Conservation (phyloP, 1,139 yeast genomes). For the Debaryomyces fabryi region DNA sequence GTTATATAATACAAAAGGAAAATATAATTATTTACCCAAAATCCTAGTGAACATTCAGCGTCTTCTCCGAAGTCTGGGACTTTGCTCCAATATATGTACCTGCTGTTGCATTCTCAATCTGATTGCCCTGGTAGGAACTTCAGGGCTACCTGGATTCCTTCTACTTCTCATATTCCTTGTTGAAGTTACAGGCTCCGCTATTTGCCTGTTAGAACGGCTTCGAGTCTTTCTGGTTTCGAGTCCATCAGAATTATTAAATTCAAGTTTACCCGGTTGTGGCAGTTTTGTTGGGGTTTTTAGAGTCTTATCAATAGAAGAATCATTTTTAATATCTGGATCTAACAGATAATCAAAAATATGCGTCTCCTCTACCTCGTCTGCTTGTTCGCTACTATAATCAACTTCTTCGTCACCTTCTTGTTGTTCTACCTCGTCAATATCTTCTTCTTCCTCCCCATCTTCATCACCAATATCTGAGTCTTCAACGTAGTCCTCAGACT, state of each 20-base stretch:
- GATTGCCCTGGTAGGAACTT: neutral
- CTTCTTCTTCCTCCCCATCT: conserved; percentile 8
- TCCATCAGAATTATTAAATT: neutral
- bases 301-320: too few species aligned
- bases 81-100: neutral
- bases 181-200: neutral
- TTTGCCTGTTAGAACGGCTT: neutral
- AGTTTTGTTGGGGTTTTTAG: too few species aligned
- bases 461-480: conserved; percentile 7
- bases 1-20: conserved; percentile 1
- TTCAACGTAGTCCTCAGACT: conserved; percentile 19
- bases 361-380: neutral
- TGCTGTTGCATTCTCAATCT: conserved; percentile 4
- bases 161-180: neutral
- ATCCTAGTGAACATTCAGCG: neutral
- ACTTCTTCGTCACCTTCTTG: conserved; percentile 12
- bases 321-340: neutral
- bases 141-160: neutral
- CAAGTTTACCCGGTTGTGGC: neutral
- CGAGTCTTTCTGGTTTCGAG: neutral
- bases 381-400: conserved; percentile 1
- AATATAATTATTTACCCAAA: neutral
- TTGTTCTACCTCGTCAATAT: conserved; percentile 15
- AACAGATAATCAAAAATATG: neutral
- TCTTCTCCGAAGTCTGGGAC: conserved; percentile 1